These are phyloP conservation scores for Nannochloropsis oceanica DNA, from an alignment of 108 stramenopile genomes.

Conservation along the genomic window DNA sequence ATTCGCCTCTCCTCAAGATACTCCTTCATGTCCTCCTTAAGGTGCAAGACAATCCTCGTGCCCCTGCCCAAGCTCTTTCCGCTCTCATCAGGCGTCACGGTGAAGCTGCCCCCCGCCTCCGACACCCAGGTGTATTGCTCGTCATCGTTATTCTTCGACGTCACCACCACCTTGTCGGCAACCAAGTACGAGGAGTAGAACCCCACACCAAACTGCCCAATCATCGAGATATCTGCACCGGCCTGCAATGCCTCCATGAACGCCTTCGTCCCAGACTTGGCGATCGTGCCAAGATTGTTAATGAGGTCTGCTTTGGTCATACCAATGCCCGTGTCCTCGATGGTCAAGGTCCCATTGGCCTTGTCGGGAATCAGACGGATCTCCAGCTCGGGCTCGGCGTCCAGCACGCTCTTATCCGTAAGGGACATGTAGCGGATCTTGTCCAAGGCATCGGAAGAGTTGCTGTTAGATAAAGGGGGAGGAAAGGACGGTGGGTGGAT, in stretches of 20 bases:
- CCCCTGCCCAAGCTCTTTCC: slow-evolving; percentile 65
- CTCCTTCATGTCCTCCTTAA: slow-evolving; percentile 99
- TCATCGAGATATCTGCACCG: slow-evolving; percentile 99
- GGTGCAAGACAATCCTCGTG: slow-evolving; percentile 90
- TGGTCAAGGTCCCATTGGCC: slow-evolving; percentile 98
- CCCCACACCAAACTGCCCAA: slow-evolving; percentile 99
- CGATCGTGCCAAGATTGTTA: slow-evolving; percentile 99
- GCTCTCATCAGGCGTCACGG: slow-evolving; percentile 53
- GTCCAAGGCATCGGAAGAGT: slow-evolving; percentile 59
- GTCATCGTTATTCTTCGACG: slow-evolving; percentile 92
- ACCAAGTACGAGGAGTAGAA: slow-evolving; percentile 99
- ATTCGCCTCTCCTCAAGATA: slow-evolving; percentile 95
- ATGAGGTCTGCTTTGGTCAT: slow-evolving; percentile 99
- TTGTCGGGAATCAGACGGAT: slow-evolving; percentile 97
- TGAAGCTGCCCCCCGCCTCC: slow-evolving; percentile 96
- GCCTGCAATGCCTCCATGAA: slow-evolving; percentile 99
- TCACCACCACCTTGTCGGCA: slow-evolving; percentile 92
- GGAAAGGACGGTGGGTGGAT: too few species aligned
- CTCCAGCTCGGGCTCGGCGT: slow-evolving; percentile 80
- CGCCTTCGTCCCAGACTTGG: slow-evolving; percentile 99
- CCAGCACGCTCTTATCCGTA: slow-evolving; percentile 83
- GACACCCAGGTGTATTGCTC: slow-evolving; percentile 82
- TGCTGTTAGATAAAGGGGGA: not conserved
- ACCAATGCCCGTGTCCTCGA: slow-evolving; percentile 96
- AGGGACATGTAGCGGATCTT: slow-evolving; percentile 98